Base-by-base conservation (phyloP, 352 stramenopile genomes). In the Phytophthora pinifolia region DNA sequence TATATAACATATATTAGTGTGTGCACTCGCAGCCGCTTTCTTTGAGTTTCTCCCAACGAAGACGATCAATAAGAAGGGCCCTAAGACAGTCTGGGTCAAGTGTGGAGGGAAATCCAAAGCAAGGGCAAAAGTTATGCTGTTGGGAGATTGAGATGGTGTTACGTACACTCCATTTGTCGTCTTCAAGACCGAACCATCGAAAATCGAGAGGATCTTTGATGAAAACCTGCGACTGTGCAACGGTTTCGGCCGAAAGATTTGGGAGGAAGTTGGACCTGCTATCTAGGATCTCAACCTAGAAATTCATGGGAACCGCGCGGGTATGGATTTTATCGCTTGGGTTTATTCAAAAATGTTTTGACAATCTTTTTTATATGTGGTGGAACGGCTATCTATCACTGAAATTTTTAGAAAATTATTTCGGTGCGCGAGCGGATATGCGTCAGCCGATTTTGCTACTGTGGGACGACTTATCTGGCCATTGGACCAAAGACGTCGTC, bases 321-420 rank as follows among this genome's bases (percentile, higher is more conserved):
- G 35, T 42, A 42, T 25, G 12, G 20, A 5, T 4, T 6, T 20
- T 42, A 5, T 4, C 10, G 25, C 25, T 42, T 42, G 12, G 20
- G 25, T 25, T 42, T 27, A 42, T 20, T 25, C 25, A 42, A 42
- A 42, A 25, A 25, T 42, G n/a, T 42, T 42, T 42, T 37, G 6
- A 17, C 15, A 14, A 6, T 17, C 15, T 37, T 6, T 37, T 42
- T 42, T 42, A 25, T 6, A 10, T 9, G n/a, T 20, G 35, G 8
- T 42, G 8, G 35, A 42, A 42, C 35, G 35, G n/a, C 25, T 42
- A 42, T 17, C n/a, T 42, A 4, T 42, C 35, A 6, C 35, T 42
- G 20, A 4, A 25, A 25, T 42, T 42, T 42, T 17, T 42, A 12
- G 33, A 6, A 14, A 17, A 37, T 37, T 14, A 37, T 37, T 37